Evolutionary conservation across 2,329 filamentous ascomycete species (phyloP).

Genomic region (Rhinocladiella mackenziei): DNA sequence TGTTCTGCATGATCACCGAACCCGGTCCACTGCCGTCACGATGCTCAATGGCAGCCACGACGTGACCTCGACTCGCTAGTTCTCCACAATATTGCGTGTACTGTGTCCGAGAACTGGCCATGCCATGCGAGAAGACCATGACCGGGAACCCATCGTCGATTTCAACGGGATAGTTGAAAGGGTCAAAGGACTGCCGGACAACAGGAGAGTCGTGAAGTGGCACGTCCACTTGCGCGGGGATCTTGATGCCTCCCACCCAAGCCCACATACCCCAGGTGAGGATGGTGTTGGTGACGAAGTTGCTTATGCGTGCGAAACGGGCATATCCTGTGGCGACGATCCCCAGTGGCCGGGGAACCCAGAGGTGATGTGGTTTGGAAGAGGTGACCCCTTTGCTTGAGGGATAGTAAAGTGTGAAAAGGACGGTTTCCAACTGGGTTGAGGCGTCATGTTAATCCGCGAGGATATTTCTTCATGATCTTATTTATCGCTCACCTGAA

Average conservation of each 20-base stretch:
- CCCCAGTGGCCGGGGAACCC: slow-evolving; percentile 26
- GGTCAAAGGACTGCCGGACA: slow-evolving; percentile 6
- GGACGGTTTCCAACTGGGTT: slow-evolving; percentile 27
- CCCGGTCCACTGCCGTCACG: slow-evolving; percentile 29
- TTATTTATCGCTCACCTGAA: slow-evolving; percentile 19
- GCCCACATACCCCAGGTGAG: slow-evolving; percentile 26
- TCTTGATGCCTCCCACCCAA: slow-evolving; percentile 25
- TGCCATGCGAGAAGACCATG: slow-evolving; percentile 30
- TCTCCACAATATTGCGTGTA: slow-evolving; percentile 29
- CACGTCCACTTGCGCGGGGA: slow-evolving; percentile 30
- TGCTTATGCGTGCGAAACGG: slow-evolving; percentile 28
- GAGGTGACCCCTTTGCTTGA: slow-evolving; percentile 16
- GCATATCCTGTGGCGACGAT: slow-evolving; percentile 27
- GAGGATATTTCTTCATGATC: too few species aligned
- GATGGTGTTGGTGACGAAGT: slow-evolving; percentile 25
- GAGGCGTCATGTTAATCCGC: too few species aligned
- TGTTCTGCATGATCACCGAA: slow-evolving; percentile 22
- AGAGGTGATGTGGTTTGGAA: slow-evolving; percentile 26
- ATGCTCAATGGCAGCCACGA: slow-evolving; percentile 29
- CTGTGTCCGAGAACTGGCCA: slow-evolving; percentile 28
- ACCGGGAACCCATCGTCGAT: slow-evolving; percentile 25
- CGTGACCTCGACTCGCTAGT: slow-evolving; percentile 25
- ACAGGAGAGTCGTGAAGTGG: slow-evolving; percentile 19
- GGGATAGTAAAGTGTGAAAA: slow-evolving; percentile 31
- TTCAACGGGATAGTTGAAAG: background rate